Base-by-base conservation (phyloP, 495 filamentous ascomycete species). In the Penicillium dipodomyicola region DNA sequence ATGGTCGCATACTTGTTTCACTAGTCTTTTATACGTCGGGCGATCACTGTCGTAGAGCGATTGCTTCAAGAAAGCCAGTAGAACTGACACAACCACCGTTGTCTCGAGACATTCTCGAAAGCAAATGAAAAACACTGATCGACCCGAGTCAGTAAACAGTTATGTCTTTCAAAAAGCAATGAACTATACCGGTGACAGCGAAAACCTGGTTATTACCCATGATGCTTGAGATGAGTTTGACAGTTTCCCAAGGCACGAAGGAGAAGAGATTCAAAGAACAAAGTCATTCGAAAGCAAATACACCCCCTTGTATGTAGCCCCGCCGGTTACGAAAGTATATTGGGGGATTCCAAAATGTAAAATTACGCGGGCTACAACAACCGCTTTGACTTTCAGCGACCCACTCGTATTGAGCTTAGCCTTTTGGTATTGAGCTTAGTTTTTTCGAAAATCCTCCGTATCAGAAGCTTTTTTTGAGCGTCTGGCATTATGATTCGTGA, bases 61-160 rank as follows among this genome's bases (percentile, higher is more conserved):
- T 62, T 92, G 88, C 64, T 91, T 92, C 44, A 94, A 74, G 64
- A 91, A 94, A 25, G 90, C 84, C 46, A 96, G 77, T 4, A 96
- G 77, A 19, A 94, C 85, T 2, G 91, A 93, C 37, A 94, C 85
- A 56, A 96, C 87, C 64, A 94, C 87, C 56, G 79, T 84, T 0
- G 85, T 87, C 69, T 96, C 91, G 22, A 96, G 73, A 33, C 85
- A 85, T 77, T 96, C 91, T 65, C 91, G 87, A 64, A 94, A 92
- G 63, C 84, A 83, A 67, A 96, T 87, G 73, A 96, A 92, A 73
- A 94, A 96, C 46, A 94, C 79, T 79, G 30, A 12, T 33, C 25
- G 29, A n/a, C 45, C 40, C 20, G 35, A 17, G 15, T 39, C 17
- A 39, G 3, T 39, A 39, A 9, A 1, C 0, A n/a, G 10, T 23